These are phyloP conservation scores for Phyllosticta citribraziliensis DNA, from an alignment of 2,329 filamentous ascomycete genomes.

Conservation along the genomic window DNA sequence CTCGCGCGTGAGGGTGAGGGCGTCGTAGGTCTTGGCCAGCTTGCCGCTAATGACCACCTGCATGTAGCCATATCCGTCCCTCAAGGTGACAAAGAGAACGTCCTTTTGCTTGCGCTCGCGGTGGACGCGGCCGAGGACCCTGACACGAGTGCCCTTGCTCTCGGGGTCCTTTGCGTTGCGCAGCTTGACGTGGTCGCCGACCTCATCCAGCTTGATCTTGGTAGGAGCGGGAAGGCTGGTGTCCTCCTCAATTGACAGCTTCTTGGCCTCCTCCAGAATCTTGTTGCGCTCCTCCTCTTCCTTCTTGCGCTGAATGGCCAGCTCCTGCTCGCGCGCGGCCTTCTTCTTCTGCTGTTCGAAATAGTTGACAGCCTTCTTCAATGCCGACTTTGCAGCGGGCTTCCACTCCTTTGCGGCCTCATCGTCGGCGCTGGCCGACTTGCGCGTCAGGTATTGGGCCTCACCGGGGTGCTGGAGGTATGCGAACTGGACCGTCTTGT, in stretches of 20 bases:
- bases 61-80: slow-evolving; percentile 74
- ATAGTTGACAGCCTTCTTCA: slow-evolving; percentile 74
- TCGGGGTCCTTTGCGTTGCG: slow-evolving; percentile 40
- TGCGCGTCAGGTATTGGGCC: slow-evolving; percentile 57
- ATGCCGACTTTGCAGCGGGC: slow-evolving; percentile 68
- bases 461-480: slow-evolving; percentile 60
- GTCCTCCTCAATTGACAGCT: slow-evolving; percentile 62
- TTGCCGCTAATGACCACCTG: slow-evolving; percentile 76
- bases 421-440: slow-evolving; percentile 47
- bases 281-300: slow-evolving; percentile 60
- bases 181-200: slow-evolving; percentile 47
- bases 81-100: slow-evolving; percentile 75
- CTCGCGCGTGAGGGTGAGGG: slow-evolving; percentile 73
- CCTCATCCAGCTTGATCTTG: slow-evolving; percentile 67
- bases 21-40: slow-evolving; percentile 85
- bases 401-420: slow-evolving; percentile 63
- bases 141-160: slow-evolving; percentile 61
- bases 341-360: slow-evolving; percentile 76
- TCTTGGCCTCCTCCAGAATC: slow-evolving; percentile 73
- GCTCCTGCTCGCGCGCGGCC: slow-evolving; percentile 64
- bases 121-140: slow-evolving; percentile 75
- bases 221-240: slow-evolving; percentile 60
- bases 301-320: slow-evolving; percentile 61
- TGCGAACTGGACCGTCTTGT: slow-evolving; percentile 70
- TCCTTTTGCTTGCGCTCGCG: slow-evolving; percentile 73